Conservation (phyloP, 2,329 filamentous ascomycete species). For the Pseudopithomyces maydicus region DNA sequence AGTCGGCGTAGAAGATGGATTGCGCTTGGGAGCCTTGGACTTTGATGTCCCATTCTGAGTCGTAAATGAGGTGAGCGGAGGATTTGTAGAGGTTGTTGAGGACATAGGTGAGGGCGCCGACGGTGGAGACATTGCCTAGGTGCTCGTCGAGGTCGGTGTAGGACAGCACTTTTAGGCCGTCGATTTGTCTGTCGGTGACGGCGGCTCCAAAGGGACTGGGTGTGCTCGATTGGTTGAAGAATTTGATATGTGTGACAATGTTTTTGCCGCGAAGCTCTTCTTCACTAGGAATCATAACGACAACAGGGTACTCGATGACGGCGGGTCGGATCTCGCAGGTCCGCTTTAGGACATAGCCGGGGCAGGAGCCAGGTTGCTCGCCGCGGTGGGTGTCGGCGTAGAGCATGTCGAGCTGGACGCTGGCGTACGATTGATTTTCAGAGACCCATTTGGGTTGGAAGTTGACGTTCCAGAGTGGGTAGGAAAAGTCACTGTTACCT, state of each 20-base stretch:
- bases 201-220: slow-evolving; percentile 10
- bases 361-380: slow-evolving; percentile 14
- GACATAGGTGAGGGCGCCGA: slow-evolving; percentile 26
- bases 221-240: slow-evolving; percentile 18
- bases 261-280: slow-evolving; percentile 24
- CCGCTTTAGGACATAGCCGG: slow-evolving; percentile 18
- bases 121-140: slow-evolving; percentile 17
- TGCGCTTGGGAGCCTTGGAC: slow-evolving; percentile 21
- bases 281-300: slow-evolving; percentile 27
- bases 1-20: slow-evolving; percentile 23
- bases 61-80: slow-evolving; percentile 19
- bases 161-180: slow-evolving; percentile 17
- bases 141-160: slow-evolving; percentile 21
- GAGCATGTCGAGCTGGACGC: slow-evolving; percentile 22
- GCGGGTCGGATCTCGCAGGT: slow-evolving; percentile 25
- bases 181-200: slow-evolving; percentile 18
- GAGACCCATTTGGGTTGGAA: slow-evolving; percentile 20
- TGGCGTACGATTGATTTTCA: slow-evolving; percentile 18
- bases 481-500: slow-evolving; percentile 7
- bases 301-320: slow-evolving; percentile 26
- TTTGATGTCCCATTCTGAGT: slow-evolving; percentile 20
- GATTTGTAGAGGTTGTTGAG: slow-evolving; percentile 27
- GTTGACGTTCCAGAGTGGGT: slow-evolving; percentile 23
- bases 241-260: slow-evolving; percentile 29
- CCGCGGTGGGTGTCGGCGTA: slow-evolving; percentile 24